Evolutionary conservation across 2,329 filamentous ascomycete species (phyloP).

Genomic region (Moelleriella libera): DNA sequence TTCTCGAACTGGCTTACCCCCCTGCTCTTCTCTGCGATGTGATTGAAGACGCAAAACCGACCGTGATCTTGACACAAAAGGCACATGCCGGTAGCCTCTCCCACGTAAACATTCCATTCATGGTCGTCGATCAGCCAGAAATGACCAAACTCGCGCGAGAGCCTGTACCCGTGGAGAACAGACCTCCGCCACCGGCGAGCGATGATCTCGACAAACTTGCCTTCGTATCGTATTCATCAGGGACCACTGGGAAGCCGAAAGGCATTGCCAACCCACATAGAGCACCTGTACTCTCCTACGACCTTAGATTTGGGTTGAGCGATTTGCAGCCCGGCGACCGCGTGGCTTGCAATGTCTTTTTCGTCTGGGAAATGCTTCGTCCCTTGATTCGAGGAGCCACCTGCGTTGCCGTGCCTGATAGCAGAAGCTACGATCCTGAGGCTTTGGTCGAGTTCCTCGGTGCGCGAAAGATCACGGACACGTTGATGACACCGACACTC

Average conservation of each 20-base stretch:
- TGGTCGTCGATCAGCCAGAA: slow-evolving; percentile 43
- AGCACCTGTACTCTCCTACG: slow-evolving; percentile 60
- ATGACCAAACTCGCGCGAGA: slow-evolving; percentile 11
- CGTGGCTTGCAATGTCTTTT: slow-evolving; percentile 81
- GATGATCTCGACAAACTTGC: slow-evolving; percentile 60
- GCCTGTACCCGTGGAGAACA: slow-evolving; percentile 16
- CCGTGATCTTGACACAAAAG: slow-evolving; percentile 54
- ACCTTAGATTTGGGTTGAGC: slow-evolving; percentile 55
- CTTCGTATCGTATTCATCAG: slow-evolving; percentile 72
- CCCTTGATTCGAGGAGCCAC: slow-evolving; percentile 65
- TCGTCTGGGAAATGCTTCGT: slow-evolving; percentile 72
- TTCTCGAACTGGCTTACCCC: slow-evolving; percentile 68
- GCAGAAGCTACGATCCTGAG: slow-evolving; percentile 63
- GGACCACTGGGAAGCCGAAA: slow-evolving; percentile 67
- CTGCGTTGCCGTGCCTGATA: slow-evolving; percentile 60
- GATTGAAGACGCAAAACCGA: slow-evolving; percentile 59
- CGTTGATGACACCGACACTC: slow-evolving; percentile 71
- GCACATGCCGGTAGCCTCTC: slow-evolving; percentile 51
- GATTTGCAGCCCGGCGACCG: slow-evolving; percentile 59
- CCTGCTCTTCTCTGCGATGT: slow-evolving; percentile 61
- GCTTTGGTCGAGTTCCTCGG: slow-evolving; percentile 58
- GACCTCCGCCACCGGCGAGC: slow-evolving; percentile 40
- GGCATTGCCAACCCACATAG: slow-evolving; percentile 69
- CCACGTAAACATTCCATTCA: slow-evolving; percentile 42
- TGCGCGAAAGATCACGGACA: slow-evolving; percentile 57